These are phyloP conservation scores for Fusarium sp. DNA, from an alignment of 2,329 filamentous ascomycete genomes.

Conservation along the genomic window DNA sequence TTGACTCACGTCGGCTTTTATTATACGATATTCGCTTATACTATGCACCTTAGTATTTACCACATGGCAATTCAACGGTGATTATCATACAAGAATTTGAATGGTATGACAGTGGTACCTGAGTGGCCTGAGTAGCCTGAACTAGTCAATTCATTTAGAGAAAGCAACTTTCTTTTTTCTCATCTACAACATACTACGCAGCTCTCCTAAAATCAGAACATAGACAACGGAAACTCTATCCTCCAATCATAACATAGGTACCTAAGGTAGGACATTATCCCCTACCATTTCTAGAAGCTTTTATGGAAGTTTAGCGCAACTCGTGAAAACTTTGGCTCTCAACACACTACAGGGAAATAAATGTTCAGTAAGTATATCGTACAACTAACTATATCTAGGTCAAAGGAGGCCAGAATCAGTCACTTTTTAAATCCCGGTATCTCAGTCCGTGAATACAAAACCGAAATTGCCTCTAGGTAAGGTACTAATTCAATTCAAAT, in stretches of 20 bases:
- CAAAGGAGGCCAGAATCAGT: neutral
- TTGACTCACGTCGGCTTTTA: slow-evolving; percentile 15
- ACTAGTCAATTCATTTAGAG: neutral
- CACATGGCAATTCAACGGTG: slow-evolving; percentile 39
- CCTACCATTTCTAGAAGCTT: slow-evolving; percentile 9
- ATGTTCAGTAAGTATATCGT: neutral
- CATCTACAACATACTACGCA: neutral
- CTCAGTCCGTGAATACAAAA: neutral
- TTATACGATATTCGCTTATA: slow-evolving; percentile 24
- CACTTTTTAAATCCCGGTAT: neutral
- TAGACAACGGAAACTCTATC: neutral
- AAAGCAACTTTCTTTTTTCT: neutral
- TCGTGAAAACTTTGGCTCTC: neutral
- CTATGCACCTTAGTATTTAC: too few species aligned
- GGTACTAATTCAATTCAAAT: neutral
- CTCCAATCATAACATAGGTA: neutral
- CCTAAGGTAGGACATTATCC: neutral
- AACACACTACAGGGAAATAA: neutral
- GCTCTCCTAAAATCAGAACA: too few species aligned
- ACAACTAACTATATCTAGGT: too few species aligned
- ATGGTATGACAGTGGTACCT: neutral
- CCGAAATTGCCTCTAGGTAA: neutral
- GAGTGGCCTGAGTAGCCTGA: neutral
- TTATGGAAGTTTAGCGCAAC: neutral
- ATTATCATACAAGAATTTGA: neutral